Evolutionary conservation across 2,329 filamentous ascomycete genomes (phyloP).

Genomic region (Penicillium vulpinum): DNA sequence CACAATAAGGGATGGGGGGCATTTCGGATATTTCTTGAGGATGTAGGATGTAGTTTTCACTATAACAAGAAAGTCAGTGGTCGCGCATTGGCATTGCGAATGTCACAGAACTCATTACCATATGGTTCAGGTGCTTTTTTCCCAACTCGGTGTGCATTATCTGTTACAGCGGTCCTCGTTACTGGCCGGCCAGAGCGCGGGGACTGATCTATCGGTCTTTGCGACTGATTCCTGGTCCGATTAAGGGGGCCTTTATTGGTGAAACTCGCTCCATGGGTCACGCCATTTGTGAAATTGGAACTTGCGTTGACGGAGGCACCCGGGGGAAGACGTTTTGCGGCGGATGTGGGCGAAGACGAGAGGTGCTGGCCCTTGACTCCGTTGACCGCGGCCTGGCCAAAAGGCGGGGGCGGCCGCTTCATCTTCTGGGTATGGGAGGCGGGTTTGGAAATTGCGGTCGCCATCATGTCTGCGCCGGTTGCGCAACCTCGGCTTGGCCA

Average conservation of each 20-base stretch:
- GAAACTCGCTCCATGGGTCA: conserved; percentile 21
- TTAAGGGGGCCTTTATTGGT: conserved; percentile 40
- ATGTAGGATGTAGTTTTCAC: conserved; percentile 76
- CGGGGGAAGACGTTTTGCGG: conserved; percentile 58
- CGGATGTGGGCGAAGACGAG: conserved; percentile 57
- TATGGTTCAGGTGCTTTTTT: conserved; percentile 49
- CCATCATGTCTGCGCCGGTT: conserved; percentile 36
- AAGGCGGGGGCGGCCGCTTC: conserved; percentile 67
- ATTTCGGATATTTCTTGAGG: conserved; percentile 72
- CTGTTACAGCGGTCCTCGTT: conserved; percentile 32
- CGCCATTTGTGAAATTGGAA: conserved; percentile 47
- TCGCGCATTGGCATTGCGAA: conserved; percentile 5
- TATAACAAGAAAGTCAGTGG: conserved; percentile 37
- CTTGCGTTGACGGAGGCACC: conserved; percentile 40
- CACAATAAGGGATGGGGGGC: conserved; percentile 78
- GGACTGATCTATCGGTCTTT: conserved; percentile 38
- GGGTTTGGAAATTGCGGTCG: conserved; percentile 47
- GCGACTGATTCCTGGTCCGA: conserved; percentile 60
- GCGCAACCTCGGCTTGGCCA: conserved; percentile 22
- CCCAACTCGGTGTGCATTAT: conserved; percentile 35
- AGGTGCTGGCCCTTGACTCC: conserved; percentile 59
- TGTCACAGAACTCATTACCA: conserved; percentile 35
- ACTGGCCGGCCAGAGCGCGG: conserved; percentile 36
- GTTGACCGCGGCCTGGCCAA: conserved; percentile 63
- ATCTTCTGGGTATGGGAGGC: conserved; percentile 56